Conservation (phyloP, 192 early-diverging fungal species). For the Coemansia sp. region DNA sequence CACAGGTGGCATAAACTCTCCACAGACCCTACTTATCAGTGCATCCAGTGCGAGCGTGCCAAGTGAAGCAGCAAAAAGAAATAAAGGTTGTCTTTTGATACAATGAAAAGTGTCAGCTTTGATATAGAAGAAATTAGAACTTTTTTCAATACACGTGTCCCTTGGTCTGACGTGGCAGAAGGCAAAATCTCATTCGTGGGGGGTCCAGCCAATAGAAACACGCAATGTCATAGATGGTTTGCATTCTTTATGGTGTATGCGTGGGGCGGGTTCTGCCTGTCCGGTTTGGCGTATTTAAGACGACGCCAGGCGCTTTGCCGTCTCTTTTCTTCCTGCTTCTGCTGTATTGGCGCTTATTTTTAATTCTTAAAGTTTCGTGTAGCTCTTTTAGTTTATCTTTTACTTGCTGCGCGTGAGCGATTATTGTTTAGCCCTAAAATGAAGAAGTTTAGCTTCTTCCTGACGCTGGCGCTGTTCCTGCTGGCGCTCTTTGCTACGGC, state of each 20-base stretch:
- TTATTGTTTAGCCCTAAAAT: constrained; percentile 22
- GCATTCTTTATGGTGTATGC: neutral
- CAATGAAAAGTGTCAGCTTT: too few species aligned
- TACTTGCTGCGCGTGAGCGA: constrained; percentile 2
- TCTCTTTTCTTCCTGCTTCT: constrained; percentile 13
- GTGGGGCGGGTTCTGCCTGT: neutral
- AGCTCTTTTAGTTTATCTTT: constrained; percentile 11
- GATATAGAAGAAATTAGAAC: neutral
- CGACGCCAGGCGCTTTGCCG: constrained; percentile 9
- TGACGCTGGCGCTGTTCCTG: constrained; percentile 45
- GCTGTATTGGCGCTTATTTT: neutral
- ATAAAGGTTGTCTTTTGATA: neutral
- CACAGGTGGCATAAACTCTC: constrained; percentile 19
- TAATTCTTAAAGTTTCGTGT: neutral
- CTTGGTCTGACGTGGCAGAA: constrained; percentile 19
- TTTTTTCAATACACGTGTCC: neutral
- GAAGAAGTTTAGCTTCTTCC: constrained; percentile 49
- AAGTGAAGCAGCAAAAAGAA: neutral
- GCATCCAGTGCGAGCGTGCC: constrained; percentile 2
- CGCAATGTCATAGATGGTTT: constrained; percentile 45
- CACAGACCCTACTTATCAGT: neutral
- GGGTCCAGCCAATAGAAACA: constrained; percentile 29
- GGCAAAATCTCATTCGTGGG: constrained; percentile 34
- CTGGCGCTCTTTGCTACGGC: constrained; percentile 44
- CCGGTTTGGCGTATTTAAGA: constrained; percentile 25